Base-by-base conservation (phyloP, 2,329 filamentous ascomycete species). In the Clarireedia monteithiana region DNA sequence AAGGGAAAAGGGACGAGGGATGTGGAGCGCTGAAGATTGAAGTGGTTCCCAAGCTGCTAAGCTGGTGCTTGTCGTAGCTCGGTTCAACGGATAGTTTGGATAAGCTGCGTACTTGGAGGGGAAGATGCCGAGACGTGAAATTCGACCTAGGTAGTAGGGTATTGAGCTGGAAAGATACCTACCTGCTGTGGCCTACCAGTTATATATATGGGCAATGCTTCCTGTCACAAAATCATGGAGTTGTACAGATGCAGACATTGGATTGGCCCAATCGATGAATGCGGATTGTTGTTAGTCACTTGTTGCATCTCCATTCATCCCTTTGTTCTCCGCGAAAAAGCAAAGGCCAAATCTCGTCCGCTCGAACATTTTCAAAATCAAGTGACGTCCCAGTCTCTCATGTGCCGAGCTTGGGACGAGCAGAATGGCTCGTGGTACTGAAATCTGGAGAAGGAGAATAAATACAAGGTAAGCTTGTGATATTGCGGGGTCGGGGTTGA, bases 21-120 rank as follows among this genome's bases (percentile, higher is more conserved):
- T 44, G 38, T 44, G 47, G 46, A 50, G 36, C 47, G 26, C 47
- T 26, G 47, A 40, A 26, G 20, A 30, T 50, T 39, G 17, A 40
- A 55, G 30, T 30, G 34, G 6, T 30, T 12, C n/a, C 42, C 17
- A 23, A 40, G 38, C 34, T 53, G 42, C 42, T 53, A 48, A 53
- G 50, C 50, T 53, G 38, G 42, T 48, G 50, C 50, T 53, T 48
- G 50, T 48, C 17, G 38, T 44, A 45, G 53, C 53, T 55, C 53
- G 53, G 53, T 55, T 55, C 36, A 55, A 44, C 53, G 53, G 47
- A 55, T 55, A 42, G 44, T 15, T 47, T 50, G 30, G 17, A 23
- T 38, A 9, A 14, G 34, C 24, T 44, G 48, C n/a, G 30, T 53
- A 20, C 40, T 46, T 20, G 15, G 6, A 6, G 26, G 17, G 20